Conservation (phyloP, 169 alveolate species). For the Plasmodium fragile region DNA sequence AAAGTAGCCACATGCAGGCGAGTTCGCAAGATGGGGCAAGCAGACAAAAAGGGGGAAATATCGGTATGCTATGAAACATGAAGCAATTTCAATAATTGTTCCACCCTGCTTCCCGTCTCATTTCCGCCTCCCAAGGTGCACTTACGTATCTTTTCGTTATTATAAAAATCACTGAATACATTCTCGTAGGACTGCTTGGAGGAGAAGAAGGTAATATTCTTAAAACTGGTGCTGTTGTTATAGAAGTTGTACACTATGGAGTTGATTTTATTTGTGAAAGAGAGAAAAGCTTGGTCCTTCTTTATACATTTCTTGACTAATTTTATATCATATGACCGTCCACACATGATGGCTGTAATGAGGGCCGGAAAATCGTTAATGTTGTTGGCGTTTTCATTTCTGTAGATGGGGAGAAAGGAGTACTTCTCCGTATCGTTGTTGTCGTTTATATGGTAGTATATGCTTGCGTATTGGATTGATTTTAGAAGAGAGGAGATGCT, state of each 20-base stretch:
- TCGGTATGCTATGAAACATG: not conserved
- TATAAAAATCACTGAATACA: constrained; percentile 53
- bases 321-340: not conserved
- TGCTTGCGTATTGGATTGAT: constrained; percentile 12
- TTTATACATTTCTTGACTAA: constrained; percentile 22
- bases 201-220: constrained; percentile 18
- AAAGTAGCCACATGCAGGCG: not conserved
- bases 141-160: constrained; percentile 73
- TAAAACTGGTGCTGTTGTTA: constrained; percentile 35
- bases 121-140: not conserved
- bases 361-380: constrained; percentile 54
- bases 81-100: not conserved
- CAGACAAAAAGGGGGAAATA: not conserved
- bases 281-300: constrained; percentile 11
- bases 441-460: constrained; percentile 10
- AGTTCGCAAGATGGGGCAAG: not conserved
- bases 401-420: constrained; percentile 29
- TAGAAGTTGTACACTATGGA: constrained; percentile 40
- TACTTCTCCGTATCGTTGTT: constrained; percentile 27
- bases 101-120: too few relatives aligned
- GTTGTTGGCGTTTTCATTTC: constrained; percentile 36
- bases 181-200: constrained; percentile 15
- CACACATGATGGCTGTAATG: constrained; percentile 67
- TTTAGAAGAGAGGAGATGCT: not conserved
- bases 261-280: constrained; percentile 26